Conservation (phyloP, 2,329 filamentous ascomycete species). For the Claviceps monticola region DNA sequence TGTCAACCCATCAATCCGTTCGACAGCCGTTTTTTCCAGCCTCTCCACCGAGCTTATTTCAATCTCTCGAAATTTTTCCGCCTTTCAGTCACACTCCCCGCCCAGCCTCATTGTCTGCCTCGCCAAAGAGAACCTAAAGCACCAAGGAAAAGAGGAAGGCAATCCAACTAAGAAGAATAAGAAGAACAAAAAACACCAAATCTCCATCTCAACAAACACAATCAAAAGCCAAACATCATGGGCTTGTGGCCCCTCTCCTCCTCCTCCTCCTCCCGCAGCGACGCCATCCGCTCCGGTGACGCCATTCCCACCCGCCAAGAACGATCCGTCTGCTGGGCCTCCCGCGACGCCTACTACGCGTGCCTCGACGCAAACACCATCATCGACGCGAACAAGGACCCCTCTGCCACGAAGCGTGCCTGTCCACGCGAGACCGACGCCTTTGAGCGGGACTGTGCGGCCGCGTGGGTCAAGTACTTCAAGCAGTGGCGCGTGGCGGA, state of each 20-base stretch:
- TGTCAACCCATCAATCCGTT: background rate
- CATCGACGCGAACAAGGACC: conserved; percentile 46
- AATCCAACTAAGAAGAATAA: background rate
- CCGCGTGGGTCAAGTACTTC: conserved; percentile 95
- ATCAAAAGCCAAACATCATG: conserved; percentile 17
- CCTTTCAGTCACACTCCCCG: background rate
- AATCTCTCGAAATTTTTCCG: background rate
- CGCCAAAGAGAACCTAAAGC: background rate
- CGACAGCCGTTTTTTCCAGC: background rate
- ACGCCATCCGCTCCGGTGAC: conserved; percentile 33
- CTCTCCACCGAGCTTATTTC: background rate
- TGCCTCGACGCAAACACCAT: conserved; percentile 77
- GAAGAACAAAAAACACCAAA: background rate
- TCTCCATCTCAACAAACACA: background rate
- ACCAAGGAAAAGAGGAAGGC: too few species aligned
- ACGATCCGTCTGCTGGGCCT: conserved; percentile 76
- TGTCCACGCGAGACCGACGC: conserved; percentile 30
- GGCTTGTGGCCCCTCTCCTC: conserved; percentile 33
- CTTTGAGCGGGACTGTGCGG: conserved; percentile 78
- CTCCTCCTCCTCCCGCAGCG: conserved; percentile 32
- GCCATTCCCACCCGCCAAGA: conserved; percentile 76
- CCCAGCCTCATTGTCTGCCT: background rate
- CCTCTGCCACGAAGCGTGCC: conserved; percentile 22
- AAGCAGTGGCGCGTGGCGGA: conserved; percentile 94
- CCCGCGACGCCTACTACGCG: conserved; percentile 73